Evolutionary conservation across 192 early-diverging fungal species (phyloP), one percentile per base, ranked within the genome.

Genomic region (Entophlyctis luteolus): DNA sequence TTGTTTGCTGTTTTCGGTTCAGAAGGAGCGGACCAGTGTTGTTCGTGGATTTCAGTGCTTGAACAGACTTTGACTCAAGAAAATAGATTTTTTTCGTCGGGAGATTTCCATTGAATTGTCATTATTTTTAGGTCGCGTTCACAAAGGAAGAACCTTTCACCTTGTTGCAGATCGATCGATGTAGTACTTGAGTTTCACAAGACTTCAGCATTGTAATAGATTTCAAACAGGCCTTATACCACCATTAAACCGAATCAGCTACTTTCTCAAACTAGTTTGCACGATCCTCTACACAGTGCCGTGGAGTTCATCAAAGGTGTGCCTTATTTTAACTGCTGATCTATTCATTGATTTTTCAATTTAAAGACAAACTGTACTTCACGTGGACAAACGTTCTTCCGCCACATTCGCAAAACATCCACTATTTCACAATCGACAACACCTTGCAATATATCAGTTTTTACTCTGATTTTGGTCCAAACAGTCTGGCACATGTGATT

Each of bases 391-490:
- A 72, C 0, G 72, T 66, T 8, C 34, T 55, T 25, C 86, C 83
- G 6, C 53, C 65, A 16, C 74, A 72, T 36, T 77, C 71, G 33
- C 57, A 65, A 14, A 68, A 63, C 52, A 63, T 80, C 6, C 79
- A 84, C 49, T 87, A 83, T 59, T 79, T 90, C 65, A 79, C 78
- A 20, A 76, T 90, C 59, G 87, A 89, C 66, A 49, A 72, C 25
- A 70, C 72, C 6, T 72, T 90, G 16, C 73, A 78, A 4, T 90
- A 90, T 71, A 72, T 77, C 38, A 72, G 76, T 52, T 90, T 90
- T 66, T 87, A 77, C 49, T 73, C 77, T 1, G 88, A 90, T 53
- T 90, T 90, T 68, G 88, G 88, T 1, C 88, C 88, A 8, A 77
- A 76, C 16, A 81, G 87, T 73, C 59, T 90, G 58, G 76, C 80